A percentile compares a stretch with the other conserved stretches of the same genome.
phyloP scores from a whole-genome alignment of 176 grass and related monocot genomes.

The Oryza glumipatula region DNA sequence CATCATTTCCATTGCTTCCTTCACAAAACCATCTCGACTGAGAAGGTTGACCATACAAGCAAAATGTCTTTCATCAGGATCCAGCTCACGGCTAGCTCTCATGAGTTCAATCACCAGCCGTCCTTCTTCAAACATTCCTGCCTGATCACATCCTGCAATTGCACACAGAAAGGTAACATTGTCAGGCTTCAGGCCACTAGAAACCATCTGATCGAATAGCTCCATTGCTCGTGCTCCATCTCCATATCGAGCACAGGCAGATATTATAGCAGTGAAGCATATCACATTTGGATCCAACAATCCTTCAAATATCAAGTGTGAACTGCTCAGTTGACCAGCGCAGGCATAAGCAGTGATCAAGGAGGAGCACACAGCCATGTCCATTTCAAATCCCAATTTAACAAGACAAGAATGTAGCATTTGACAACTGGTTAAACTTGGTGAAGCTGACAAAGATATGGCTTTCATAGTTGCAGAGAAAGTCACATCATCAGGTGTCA shows the following conservation, averaged over 20 bases:
- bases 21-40: constrained; percentile 31
- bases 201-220: constrained; percentile 38
- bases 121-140: constrained; percentile 42
- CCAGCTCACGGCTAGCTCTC: constrained; percentile 30
- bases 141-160: constrained; percentile 33
- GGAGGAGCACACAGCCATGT: constrained; percentile 44
- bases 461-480: constrained; percentile 43
- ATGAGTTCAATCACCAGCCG: constrained; percentile 35
- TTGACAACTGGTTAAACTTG: constrained; percentile 31
- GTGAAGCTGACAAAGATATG: constrained; percentile 31
- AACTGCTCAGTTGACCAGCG: constrained; percentile 19
- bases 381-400: constrained; percentile 35
- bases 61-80: constrained; percentile 42
- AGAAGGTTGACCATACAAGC: constrained; percentile 56
- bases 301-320: constrained; percentile 44
- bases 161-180: constrained; percentile 41
- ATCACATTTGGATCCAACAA: constrained; percentile 47
- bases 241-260: constrained; percentile 17
- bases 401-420: constrained; percentile 41
- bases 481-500: constrained; percentile 42
- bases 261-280: constrained; percentile 39
- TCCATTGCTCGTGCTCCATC: constrained; percentile 21
- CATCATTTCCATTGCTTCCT: constrained; percentile 46
- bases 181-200: constrained; percentile 37
- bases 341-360: constrained; percentile 45